phyloP scores from a whole-genome alignment of 148 eudicot species.

The Cornus suecica region DNA sequence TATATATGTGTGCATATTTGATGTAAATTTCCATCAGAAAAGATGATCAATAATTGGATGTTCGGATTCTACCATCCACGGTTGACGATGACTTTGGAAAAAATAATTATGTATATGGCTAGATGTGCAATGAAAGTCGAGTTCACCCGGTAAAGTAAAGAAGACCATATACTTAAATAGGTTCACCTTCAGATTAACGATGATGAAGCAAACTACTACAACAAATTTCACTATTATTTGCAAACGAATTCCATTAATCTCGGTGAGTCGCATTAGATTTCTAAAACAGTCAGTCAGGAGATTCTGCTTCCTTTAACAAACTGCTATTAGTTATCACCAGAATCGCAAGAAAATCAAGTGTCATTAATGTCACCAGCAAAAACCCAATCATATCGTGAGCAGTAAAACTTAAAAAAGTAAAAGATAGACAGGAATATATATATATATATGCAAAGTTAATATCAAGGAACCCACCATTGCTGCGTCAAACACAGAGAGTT shows the following conservation, averaged over 20 bases:
- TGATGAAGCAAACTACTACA: not conserved
- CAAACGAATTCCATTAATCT: not conserved
- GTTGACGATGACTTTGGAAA: not conserved
- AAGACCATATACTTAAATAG: not conserved
- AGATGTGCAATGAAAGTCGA: not conserved
- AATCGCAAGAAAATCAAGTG: constrained; percentile 1
- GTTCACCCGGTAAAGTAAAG: not conserved
- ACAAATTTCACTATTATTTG: not conserved
- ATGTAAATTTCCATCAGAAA: too few species aligned
- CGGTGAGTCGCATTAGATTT: not conserved
- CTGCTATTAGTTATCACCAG: not conserved
- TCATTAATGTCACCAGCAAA: not conserved
- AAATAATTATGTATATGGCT: not conserved
- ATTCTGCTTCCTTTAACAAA: not conserved
- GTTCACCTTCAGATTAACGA: not conserved
- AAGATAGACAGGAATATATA: not conserved
- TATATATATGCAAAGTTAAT: not conserved
- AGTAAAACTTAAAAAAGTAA: not conserved
- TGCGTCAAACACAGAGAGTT: constrained; percentile 52
- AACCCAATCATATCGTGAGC: not conserved
- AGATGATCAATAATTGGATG: not conserved
- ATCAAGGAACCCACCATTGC: constrained; percentile 32
- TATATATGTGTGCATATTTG: too few species aligned
- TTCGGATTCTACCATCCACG: not conserved
- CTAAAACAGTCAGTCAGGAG: not conserved